Evolutionary conservation across 129 eudicot genomes (phyloP), one percentile per base, ranked within the genome.

Genomic region (Flaveria trinervia): DNA sequence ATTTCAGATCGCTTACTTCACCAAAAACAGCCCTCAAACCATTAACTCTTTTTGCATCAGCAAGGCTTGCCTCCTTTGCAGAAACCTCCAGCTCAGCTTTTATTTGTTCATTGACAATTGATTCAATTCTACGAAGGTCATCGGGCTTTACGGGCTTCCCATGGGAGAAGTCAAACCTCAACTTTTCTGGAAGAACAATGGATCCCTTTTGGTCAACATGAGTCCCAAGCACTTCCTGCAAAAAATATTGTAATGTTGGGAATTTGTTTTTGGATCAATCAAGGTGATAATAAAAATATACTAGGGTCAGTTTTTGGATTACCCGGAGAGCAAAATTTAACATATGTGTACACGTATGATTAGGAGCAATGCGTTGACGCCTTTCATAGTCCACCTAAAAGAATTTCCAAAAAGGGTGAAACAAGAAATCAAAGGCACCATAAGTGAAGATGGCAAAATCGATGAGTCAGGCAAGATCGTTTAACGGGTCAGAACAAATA

Each of bases 181-280:
- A 77, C 82, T 94, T 94, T 65, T 94, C 98, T 48, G 98, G 96
- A 85, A 94, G 98, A 73, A 94, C 98, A 75, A 94, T 91, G 22
- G 98, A 94, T 72, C 98, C 98, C 82, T 94, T 94, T 83, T 94
- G 98, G 83, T 94, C 97, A 71, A 94, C 88, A 83, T 94, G 98
- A 76, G 68, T 82, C 43, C 98, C 98, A 64, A 94, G 97, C 49
- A 94, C 97, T 85, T 94, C 93, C 98, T 94, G 89, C 76, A 78
- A 20, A 82, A 23, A 72, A 8, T 2, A 46, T 71, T 50, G 54
- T 30, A 60, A 55, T 44, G 23, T 50, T 61, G 26, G 15, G 45
- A 45, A 39, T 54, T 52, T 48, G 33, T 76, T n/a, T n/a, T n/a
- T n/a, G n/a, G 11, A 68, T 17, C 23, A 71, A 48, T 55, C 2